These are phyloP conservation scores for Mycena metata DNA, from an alignment of 768 basidiomycete species.

Conservation along the genomic window DNA sequence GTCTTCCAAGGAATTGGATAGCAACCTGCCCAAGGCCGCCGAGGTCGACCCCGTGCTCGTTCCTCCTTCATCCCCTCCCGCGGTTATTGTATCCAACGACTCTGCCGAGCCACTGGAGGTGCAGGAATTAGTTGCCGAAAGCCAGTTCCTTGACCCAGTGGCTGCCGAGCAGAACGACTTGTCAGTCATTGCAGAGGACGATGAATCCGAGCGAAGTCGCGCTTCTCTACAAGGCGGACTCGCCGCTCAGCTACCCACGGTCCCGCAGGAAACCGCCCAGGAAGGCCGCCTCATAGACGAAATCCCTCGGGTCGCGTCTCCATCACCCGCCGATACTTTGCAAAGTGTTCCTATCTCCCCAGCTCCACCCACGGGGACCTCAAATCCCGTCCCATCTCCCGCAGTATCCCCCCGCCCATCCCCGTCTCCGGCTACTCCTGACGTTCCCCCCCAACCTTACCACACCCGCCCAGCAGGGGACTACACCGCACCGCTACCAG, in stretches of 20 bases:
- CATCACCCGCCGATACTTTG: constrained; percentile 53
- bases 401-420: constrained; percentile 1
- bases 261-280: constrained; percentile 19
- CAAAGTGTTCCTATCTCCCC: constrained; percentile 57
- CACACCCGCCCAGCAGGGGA: constrained; percentile 3
- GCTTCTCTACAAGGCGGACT: constrained; percentile 40
- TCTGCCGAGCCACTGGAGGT: neutral
- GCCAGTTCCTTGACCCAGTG: constrained; percentile 4
- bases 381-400: constrained; percentile 16
- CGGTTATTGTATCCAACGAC: neutral
- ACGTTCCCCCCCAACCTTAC: neutral
- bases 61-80: constrained; percentile 13
- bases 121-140: neutral
- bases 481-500: constrained; percentile 21
- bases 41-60: neutral
- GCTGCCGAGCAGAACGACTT: constrained; percentile 60
- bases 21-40: neutral
- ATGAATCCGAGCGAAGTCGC: constrained; percentile 66
- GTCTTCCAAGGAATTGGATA: neutral
- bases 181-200: constrained; percentile 81
- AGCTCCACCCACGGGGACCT: constrained; percentile 38
- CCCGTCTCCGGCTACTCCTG: constrained; percentile 1
- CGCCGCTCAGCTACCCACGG: constrained; percentile 11
- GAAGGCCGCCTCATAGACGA: constrained; percentile 16
- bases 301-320: constrained; percentile 39